These are phyloP conservation scores for Ogataea kodamae DNA, from an alignment of 805 yeast genomes.

Conservation along the genomic window DNA sequence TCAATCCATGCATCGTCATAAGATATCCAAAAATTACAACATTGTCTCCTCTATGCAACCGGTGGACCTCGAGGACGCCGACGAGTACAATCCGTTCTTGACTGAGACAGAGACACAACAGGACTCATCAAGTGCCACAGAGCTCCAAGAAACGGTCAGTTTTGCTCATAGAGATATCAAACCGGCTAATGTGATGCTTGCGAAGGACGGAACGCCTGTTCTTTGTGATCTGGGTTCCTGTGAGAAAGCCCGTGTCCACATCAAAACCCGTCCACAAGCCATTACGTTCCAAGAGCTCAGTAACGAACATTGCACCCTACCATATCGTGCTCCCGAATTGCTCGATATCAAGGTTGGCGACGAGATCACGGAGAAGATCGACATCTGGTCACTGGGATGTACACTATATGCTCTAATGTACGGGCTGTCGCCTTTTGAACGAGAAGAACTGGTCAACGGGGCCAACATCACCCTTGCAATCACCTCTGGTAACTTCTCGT, in stretches of 20 bases:
- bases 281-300: constrained; percentile 75
- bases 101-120: constrained; percentile 7
- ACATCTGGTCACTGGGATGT: constrained; percentile 92
- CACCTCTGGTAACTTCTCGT: constrained; percentile 56
- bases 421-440: constrained; percentile 82
- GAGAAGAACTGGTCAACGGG: constrained; percentile 75
- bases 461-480: constrained; percentile 79
- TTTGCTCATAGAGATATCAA: constrained; percentile 86
- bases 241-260: constrained; percentile 52
- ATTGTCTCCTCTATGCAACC: constrained; percentile 19
- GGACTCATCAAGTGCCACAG: constrained; percentile 39
- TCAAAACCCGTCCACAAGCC: constrained; percentile 65
- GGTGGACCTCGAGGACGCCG: constrained; percentile 16
- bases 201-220: constrained; percentile 71
- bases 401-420: constrained; percentile 73
- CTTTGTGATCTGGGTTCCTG: constrained; percentile 84
- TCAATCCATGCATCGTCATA: constrained; percentile 68
- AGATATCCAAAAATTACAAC: constrained; percentile 25
- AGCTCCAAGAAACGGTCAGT: constrained; percentile 54
- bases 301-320: constrained; percentile 79
- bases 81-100: constrained; percentile 25
- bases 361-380: constrained; percentile 69
- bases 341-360: constrained; percentile 69
- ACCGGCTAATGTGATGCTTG: constrained; percentile 84
- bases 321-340: constrained; percentile 89